Evolutionary conservation across 2,329 filamentous ascomycete species (phyloP).

Genomic region (Monilinia aucupariae): DNA sequence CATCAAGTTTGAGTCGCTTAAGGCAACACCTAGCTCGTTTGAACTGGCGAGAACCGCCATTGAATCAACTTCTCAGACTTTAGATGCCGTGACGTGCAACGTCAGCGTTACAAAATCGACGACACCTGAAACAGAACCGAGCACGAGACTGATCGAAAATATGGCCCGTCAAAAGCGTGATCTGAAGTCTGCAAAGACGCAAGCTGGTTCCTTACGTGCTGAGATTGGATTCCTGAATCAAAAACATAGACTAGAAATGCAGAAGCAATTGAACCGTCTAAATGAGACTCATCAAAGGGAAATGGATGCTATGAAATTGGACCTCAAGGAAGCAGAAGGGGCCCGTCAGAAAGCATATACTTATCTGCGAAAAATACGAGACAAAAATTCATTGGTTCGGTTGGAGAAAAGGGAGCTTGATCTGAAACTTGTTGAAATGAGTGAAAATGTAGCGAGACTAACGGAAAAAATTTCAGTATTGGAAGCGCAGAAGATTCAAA

Average conservation of each 20-base stretch:
- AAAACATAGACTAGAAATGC: neutral
- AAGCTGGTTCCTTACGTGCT: neutral
- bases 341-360: neutral
- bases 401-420: neutral
- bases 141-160: neutral
- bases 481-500: neutral
- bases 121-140: neutral
- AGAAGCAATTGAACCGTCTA: neutral
- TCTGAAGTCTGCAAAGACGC: neutral
- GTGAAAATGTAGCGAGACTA: neutral
- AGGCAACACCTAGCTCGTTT: neutral
- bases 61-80: neutral
- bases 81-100: neutral
- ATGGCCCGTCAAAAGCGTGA: neutral
- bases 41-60: neutral
- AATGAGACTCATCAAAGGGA: neutral
- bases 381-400: neutral
- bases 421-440: neutral
- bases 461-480: neutral
- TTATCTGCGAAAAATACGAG: neutral
- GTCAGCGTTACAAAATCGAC: neutral
- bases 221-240: neutral
- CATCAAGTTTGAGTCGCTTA: neutral
- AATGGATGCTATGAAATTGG: neutral
- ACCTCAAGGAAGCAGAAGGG: neutral